These are phyloP conservation scores for Xylona heveae DNA, from an alignment of 495 filamentous ascomycete species.

Conservation along the genomic window DNA sequence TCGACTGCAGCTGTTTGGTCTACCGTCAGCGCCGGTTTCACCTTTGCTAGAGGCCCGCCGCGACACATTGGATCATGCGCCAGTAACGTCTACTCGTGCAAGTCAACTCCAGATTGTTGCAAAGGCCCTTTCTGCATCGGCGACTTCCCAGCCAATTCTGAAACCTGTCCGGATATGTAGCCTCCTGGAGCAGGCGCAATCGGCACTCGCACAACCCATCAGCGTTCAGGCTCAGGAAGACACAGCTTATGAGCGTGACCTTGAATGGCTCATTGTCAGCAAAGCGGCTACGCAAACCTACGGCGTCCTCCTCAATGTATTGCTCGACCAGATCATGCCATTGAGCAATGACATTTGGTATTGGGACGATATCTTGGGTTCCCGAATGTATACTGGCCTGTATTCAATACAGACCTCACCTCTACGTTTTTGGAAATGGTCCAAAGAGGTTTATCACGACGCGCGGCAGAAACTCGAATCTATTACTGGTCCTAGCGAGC, in stretches of 20 bases:
- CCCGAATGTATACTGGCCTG: conserved; percentile 44
- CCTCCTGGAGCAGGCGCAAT: conserved; percentile 36
- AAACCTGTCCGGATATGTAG: conserved; percentile 27
- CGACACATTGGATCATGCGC: conserved; percentile 1
- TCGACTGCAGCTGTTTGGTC: conserved; percentile 33
- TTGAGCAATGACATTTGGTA: conserved; percentile 74
- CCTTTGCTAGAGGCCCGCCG: background rate
- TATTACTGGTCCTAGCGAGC: conserved; percentile 7
- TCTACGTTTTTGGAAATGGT: conserved; percentile 41
- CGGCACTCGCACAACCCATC: conserved; percentile 11
- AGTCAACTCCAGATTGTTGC: conserved; percentile 35
- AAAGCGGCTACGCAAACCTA: conserved; percentile 77
- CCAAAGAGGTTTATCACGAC: conserved; percentile 37
- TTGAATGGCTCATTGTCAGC: conserved; percentile 71
- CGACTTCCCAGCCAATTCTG: conserved; percentile 31
- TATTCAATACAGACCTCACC: conserved; percentile 75
- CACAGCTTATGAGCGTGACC: conserved; percentile 37
- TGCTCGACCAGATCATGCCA: conserved; percentile 62
- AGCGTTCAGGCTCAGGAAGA: conserved; percentile 7
- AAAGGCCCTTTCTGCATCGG: conserved; percentile 43
- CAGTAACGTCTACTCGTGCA: conserved; percentile 7
- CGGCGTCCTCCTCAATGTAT: conserved; percentile 45
- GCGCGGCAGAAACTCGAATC: conserved; percentile 11
- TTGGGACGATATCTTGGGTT: conserved; percentile 70
- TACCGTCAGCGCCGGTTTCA: conserved; percentile 9